Percentiles rank a stretch among this genome's conserved stretches.
Conservation (phyloP, 2,329 filamentous ascomycete species). For the Aspergillus fischeri region DNA sequence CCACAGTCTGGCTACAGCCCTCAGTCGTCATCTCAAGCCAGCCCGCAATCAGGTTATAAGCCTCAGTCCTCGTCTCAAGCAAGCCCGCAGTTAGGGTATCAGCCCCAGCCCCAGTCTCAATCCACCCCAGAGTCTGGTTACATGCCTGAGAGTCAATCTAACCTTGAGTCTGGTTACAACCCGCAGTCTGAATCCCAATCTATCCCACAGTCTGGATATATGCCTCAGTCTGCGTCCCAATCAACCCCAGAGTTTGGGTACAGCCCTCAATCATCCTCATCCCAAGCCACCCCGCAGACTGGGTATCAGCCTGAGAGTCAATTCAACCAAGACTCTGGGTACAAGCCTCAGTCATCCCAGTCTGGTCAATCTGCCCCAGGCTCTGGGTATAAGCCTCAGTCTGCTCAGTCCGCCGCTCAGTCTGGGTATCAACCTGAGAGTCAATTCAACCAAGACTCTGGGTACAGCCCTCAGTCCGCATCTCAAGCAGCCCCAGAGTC, state of each 20-base stretch:
- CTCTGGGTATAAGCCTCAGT: no score
- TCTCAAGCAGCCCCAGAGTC: not conserved
- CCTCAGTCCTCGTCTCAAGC: no score
- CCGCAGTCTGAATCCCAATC: not conserved
- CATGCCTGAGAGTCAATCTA: not conserved
- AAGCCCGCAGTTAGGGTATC: no score
- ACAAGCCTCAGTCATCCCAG: not conserved
- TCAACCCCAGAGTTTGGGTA: not conserved
- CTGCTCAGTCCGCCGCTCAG: not conserved
- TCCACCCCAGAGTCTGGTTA: not conserved
- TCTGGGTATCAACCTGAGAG: no score
- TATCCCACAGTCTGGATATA: not conserved
- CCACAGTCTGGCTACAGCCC: no score
- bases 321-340: no score
- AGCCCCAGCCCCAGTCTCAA: not conserved
- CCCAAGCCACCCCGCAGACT: no score
- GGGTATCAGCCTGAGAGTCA: no score
- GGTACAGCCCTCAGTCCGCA: not conserved
- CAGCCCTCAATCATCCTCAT: no score
- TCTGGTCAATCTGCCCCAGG: no score
- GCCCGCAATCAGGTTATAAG: no score
- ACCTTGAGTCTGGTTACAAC: not conserved
- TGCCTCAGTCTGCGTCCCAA: not conserved
- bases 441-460: no score
- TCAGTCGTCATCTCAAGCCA: not conserved